Conservation (phyloP, 768 basidiomycete genomes). For the Amanita polypyramis region DNA sequence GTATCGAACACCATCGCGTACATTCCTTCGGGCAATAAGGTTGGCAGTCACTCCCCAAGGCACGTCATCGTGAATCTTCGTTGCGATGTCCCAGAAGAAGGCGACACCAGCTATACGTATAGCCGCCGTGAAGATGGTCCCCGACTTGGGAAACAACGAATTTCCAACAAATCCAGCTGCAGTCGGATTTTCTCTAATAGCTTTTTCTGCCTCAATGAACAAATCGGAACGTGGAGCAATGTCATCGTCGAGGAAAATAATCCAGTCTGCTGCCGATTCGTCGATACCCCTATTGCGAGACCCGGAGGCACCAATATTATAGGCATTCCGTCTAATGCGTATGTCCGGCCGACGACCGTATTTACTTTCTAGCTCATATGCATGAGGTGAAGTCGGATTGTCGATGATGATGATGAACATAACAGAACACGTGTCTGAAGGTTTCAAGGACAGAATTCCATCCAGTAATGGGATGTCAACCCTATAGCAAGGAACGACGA, state of each 20-base stretch:
- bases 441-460: constrained; percentile 30
- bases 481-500: constrained; percentile 47
- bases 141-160: constrained; percentile 35
- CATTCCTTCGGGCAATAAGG: constrained; percentile 37
- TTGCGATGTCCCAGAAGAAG: constrained; percentile 53
- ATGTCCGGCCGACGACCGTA: constrained; percentile 37
- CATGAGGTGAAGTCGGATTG: constrained; percentile 32
- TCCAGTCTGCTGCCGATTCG: constrained; percentile 49
- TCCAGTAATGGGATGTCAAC: constrained; percentile 35
- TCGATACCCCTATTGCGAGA: constrained; percentile 44
- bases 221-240: constrained; percentile 31
- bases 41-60: constrained; percentile 61
- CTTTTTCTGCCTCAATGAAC: constrained; percentile 33
- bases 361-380: constrained; percentile 25
- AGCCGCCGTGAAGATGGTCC: constrained; percentile 40
- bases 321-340: constrained; percentile 38
- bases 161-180: constrained; percentile 49
- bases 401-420: constrained; percentile 55
- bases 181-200: constrained; percentile 32
- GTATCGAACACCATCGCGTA: constrained; percentile 34
- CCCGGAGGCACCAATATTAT: constrained; percentile 40
- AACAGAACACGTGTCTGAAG: constrained; percentile 30
- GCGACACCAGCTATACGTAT: constrained; percentile 47
- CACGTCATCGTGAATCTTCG: constrained; percentile 34
- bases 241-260: constrained; percentile 54